Evolutionary conservation across 306 rosid species (phyloP).

Genomic region (Glycyrrhiza uralensis): DNA sequence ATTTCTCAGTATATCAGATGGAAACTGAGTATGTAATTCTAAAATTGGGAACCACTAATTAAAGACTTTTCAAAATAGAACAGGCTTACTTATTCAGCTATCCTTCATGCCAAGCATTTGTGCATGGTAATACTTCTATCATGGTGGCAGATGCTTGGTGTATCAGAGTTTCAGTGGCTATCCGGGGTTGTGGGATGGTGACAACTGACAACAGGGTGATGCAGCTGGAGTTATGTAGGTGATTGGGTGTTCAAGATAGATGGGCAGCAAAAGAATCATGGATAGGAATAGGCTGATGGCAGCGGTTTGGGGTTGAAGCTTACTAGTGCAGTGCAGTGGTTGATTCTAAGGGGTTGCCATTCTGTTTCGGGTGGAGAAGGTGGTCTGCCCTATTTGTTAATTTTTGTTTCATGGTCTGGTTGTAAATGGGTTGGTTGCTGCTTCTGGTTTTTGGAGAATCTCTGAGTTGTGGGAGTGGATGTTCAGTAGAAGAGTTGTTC

Average conservation of each 20-base stretch:
- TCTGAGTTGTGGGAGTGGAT: not conserved
- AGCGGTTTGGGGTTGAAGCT: not conserved
- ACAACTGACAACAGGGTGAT: not conserved
- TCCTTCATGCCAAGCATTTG: not conserved
- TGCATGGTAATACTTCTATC: too few species aligned
- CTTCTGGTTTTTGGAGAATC: not conserved
- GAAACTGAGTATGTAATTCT: not conserved
- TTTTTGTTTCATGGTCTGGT: not conserved
- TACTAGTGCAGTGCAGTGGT: not conserved
- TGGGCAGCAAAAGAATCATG: too few species aligned
- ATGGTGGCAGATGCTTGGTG: too few species aligned
- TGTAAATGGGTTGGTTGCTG: not conserved
- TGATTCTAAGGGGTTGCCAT: not conserved
- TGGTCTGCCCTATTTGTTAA: too few species aligned
- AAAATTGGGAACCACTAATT: not conserved
- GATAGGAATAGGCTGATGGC: too few species aligned
- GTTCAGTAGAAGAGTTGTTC: not conserved
- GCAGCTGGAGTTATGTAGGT: not conserved
- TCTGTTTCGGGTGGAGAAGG: not conserved
- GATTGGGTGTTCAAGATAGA: slow-evolving; percentile 5
- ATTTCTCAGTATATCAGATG: not conserved
- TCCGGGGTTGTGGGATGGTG: not conserved
- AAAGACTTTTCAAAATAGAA: not conserved
- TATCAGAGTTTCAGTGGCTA: not conserved
- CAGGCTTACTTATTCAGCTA: not conserved